Percentiles rank a stretch among this genome's conserved stretches.
Evolutionary conservation across 176 grass and related monocot species (phyloP).

Genomic region (Poa annua): DNA sequence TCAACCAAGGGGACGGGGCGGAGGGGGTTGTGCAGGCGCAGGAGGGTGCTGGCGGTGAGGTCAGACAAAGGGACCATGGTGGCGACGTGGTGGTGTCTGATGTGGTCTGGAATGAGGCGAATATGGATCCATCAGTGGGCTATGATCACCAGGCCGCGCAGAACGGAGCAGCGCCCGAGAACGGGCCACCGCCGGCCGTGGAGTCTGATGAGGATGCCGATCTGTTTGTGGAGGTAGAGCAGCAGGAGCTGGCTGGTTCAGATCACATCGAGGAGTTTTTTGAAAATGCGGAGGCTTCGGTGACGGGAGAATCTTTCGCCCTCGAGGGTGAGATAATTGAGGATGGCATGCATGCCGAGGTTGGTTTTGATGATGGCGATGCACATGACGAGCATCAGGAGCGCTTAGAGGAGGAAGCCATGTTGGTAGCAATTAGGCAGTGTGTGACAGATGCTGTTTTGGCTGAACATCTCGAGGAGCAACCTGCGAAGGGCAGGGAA

Average conservation of each 20-base stretch:
- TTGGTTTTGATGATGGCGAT: slow-evolving; percentile 21
- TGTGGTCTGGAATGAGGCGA: not conserved
- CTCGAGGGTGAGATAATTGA: not conserved
- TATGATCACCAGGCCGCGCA: not conserved
- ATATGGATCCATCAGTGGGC: not conserved
- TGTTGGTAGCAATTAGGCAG: slow-evolving; percentile 35
- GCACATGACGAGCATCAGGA: slow-evolving; percentile 1
- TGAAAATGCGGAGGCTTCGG: not conserved
- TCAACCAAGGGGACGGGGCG: not conserved
- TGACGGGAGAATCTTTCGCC: not conserved
- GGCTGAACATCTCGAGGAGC: slow-evolving; percentile 20
- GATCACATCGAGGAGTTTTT: slow-evolving; percentile 18
- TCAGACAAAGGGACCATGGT: not conserved
- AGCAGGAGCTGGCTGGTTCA: slow-evolving; percentile 3
- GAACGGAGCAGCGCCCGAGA: slow-evolving; percentile 21
- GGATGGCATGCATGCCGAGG: not conserved
- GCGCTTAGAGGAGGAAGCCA: slow-evolving; percentile 27
- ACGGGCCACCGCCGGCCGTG: not conserved
- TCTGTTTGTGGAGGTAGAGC: slow-evolving; percentile 24
- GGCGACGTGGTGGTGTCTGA: not conserved
- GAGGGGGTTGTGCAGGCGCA: not conserved
- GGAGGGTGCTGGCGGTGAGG: slow-evolving; percentile 22
- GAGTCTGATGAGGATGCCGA: slow-evolving; percentile 26
- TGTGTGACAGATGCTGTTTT: slow-evolving; percentile 43
- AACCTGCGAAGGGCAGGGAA: not conserved